Conservation (phyloP, 2,329 filamentous ascomycete species). For the Aspergillus sp. region DNA sequence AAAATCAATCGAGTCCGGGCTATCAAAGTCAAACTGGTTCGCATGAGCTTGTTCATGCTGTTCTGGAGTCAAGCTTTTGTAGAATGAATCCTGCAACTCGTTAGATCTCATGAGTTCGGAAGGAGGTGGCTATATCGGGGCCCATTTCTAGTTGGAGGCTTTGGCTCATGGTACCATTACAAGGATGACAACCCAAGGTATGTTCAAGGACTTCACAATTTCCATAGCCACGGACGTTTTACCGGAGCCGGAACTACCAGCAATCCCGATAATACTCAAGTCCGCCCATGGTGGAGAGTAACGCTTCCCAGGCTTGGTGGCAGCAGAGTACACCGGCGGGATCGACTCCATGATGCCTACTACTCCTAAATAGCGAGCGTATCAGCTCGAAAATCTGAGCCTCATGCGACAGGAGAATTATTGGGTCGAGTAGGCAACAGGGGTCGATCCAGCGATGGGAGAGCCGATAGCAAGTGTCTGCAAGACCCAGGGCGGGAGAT, state of each 20-base stretch:
- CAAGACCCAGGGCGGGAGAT: background rate
- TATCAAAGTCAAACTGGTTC: constrained; percentile 96
- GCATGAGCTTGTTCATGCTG: constrained; percentile 77
- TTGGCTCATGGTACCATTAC: constrained; percentile 70
- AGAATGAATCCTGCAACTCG: constrained; percentile 79
- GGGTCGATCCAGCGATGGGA: background rate
- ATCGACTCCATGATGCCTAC: constrained; percentile 35
- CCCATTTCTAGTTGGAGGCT: background rate
- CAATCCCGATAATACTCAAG: constrained; percentile 93
- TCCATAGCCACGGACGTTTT: constrained; percentile 93
- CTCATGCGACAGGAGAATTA: background rate
- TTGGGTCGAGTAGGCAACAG: constrained; percentile 4
- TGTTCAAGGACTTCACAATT: constrained; percentile 82
- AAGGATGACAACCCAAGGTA: constrained; percentile 97
- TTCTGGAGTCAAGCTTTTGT: constrained; percentile 81
- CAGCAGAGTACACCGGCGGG: constrained; percentile 36
- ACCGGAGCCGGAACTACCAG: constrained; percentile 90
- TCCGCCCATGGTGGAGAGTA: constrained; percentile 96
- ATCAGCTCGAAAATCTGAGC: background rate
- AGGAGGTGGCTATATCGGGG: background rate
- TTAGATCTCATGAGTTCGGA: constrained; percentile 4
- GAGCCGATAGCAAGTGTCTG: constrained; percentile 3
- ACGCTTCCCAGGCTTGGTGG: constrained; percentile 58
- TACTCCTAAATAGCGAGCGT: background rate
- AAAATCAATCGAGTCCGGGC: constrained; percentile 92